Percentiles rank a stretch among this genome's conserved stretches.
Evolutionary conservation across 2,329 filamentous ascomycete genomes (phyloP).

Genomic region (Exophiala phaeomuriformis): DNA sequence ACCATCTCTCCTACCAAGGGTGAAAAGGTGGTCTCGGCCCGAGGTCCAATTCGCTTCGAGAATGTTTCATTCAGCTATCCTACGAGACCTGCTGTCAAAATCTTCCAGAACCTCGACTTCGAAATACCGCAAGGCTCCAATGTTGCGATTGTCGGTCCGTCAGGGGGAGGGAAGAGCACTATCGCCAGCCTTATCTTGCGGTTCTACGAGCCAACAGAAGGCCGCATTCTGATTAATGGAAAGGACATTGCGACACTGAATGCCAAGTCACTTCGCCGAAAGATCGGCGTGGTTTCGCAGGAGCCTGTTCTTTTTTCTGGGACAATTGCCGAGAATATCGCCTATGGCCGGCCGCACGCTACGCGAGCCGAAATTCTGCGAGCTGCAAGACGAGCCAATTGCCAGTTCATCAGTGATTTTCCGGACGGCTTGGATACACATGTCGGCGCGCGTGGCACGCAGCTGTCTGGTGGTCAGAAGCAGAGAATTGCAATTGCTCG

Average conservation of each 20-base stretch:
- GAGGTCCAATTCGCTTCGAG: constrained; percentile 80
- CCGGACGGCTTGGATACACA: constrained; percentile 91
- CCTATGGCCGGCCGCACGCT: constrained; percentile 78
- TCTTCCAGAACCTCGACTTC: constrained; percentile 84
- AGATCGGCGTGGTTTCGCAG: constrained; percentile 91
- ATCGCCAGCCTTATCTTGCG: constrained; percentile 84
- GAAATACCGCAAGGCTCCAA: constrained; percentile 89
- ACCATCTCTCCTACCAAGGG: constrained; percentile 84
- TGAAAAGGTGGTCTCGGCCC: constrained; percentile 68
- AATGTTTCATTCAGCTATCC: constrained; percentile 87
- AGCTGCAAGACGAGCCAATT: constrained; percentile 88
- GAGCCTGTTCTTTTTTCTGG: constrained; percentile 87
- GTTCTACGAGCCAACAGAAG: constrained; percentile 78
- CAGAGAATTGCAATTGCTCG: constrained; percentile 96
- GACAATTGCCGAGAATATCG: constrained; percentile 73
- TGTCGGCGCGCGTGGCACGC: constrained; percentile 84
- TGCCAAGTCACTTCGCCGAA: constrained; percentile 80
- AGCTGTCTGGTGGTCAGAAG: constrained; percentile 93
- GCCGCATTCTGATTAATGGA: constrained; percentile 74
- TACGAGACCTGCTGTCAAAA: constrained; percentile 80
- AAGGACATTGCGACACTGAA: constrained; percentile 80
- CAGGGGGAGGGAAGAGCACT: constrained; percentile 91
- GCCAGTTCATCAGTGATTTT: constrained; percentile 92
- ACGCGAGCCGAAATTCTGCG: constrained; percentile 72
- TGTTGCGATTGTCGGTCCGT: constrained; percentile 92